Percentiles rank a stretch among this genome's conserved stretches.
Conservation (phyloP, 768 basidiomycete species). For the Leccinum truebloodii region DNA sequence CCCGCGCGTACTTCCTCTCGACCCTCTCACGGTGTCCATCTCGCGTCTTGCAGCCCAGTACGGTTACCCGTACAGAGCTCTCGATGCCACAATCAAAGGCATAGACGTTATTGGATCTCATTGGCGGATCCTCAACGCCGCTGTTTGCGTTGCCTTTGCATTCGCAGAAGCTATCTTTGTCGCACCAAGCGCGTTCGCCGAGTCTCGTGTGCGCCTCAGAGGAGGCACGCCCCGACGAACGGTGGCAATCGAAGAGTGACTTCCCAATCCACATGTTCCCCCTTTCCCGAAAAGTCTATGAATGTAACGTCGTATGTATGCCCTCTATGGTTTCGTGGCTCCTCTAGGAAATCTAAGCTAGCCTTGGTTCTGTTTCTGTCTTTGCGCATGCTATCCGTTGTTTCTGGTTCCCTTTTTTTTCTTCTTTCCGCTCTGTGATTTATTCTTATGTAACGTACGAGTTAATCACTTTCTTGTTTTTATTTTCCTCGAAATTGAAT, state of each 20-base stretch:
- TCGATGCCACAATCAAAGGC: slow-evolving; percentile 30
- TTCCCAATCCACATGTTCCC: background rate
- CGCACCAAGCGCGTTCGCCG: slow-evolving; percentile 43
- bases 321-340: background rate
- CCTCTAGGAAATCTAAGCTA: slow-evolving; percentile 6
- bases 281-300: background rate
- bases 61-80: slow-evolving; percentile 51
- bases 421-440: slow-evolving; percentile 17
- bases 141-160: slow-evolving; percentile 60
- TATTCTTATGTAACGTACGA: slow-evolving; percentile 16
- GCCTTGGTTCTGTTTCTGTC: slow-evolving; percentile 14
- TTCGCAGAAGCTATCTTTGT: slow-evolving; percentile 63
- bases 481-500: background rate
- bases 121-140: slow-evolving; percentile 57
- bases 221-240: slow-evolving; percentile 25
- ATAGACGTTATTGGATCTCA: slow-evolving; percentile 56
- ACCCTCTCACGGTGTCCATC: slow-evolving; percentile 66
- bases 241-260: slow-evolving; percentile 26
- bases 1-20: slow-evolving; percentile 39
- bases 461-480: slow-evolving; percentile 10
- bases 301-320: slow-evolving; percentile 5
- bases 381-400: slow-evolving; percentile 21
- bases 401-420: slow-evolving; percentile 4
- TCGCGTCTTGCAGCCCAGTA: slow-evolving; percentile 59
- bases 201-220: slow-evolving; percentile 28